Evolutionary conservation across 176 grass and related monocot species (phyloP), one percentile per base, ranked within the genome.

Genomic region (Pontederia paniculata): DNA sequence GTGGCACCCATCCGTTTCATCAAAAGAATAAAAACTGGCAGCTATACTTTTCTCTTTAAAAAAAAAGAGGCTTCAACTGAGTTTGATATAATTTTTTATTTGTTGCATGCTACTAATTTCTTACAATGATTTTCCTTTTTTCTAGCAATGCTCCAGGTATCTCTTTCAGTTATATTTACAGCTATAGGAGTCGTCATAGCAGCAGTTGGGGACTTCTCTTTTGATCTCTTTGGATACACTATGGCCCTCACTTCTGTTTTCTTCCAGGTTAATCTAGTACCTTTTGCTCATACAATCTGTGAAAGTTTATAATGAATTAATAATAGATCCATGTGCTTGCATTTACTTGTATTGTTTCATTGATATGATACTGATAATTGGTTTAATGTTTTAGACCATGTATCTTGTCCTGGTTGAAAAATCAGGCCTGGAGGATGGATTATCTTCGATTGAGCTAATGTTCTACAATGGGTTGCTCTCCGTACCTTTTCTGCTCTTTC

Each of bases 181-280:
- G 86, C 91, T 10, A 58, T 75, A 44, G 91, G 91, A 72, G 91
- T 97, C 63, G 67, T 97, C 17, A 78, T 97, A 74, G 91, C 91
- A 11, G 83, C 91, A 50, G 60, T 97, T 61, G 91, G 91, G 65
- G 91, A 97, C 77, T 97, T 97, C 86, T 97, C 86, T 28, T 97
- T 97, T 79, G 86, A 97, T 54, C 45, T 90, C n/a, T 81, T 81
- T 84, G 91, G 91, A 57, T 97, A 97, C 60, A 71, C 77, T 69
- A 97, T 97, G 91, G 91, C 91, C 76, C 74, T 97, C 31, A 87
- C 62, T 16, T 97, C 91, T 23, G 86, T 97, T 50, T 97, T 97
- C 81, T 97, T 97, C 70, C 91, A 97, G 91, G 91, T 96, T 70
- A 21, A 73, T 20, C 57, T 70, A 69, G 73, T 55, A 69, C 31